A percentile compares a stretch with the other conserved stretches of the same genome.
Evolutionary conservation across 768 basidiomycete genomes (phyloP).

Genomic region (Russula sp.): DNA sequence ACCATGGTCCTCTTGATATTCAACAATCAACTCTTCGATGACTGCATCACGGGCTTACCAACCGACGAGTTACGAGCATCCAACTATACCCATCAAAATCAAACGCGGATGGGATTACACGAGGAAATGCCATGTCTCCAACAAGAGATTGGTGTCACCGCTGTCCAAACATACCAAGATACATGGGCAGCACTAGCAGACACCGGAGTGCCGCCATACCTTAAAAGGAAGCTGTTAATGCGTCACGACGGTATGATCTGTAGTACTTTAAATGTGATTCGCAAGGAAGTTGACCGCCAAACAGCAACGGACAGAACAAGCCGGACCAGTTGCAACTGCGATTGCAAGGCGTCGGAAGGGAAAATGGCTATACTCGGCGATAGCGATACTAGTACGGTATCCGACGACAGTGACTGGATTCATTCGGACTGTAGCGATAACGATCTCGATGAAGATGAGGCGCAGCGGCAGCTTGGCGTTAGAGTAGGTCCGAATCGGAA

Average conservation of each 20-base stretch:
- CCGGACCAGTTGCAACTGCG: background rate
- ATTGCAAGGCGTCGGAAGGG: background rate
- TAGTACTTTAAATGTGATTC: background rate
- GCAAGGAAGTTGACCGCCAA: background rate
- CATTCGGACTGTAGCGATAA: background rate
- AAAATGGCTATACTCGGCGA: background rate
- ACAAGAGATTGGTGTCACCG: background rate
- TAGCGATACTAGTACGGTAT: too few relatives aligned
- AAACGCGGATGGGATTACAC: background rate
- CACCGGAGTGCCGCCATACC: background rate
- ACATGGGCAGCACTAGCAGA: background rate
- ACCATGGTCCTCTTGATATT: background rate
- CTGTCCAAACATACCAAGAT: background rate
- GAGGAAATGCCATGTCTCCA: background rate
- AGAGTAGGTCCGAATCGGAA: too few relatives aligned
- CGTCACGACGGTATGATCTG: background rate
- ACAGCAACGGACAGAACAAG: background rate
- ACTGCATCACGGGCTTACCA: background rate
- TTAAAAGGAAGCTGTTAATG: slow-evolving; percentile 4
- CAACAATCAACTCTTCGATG: background rate
- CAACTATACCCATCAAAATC: background rate
- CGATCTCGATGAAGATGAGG: background rate
- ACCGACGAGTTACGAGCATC: background rate
- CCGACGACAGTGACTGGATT: background rate
- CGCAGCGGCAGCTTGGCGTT: background rate